Percentiles rank a stretch among this genome's conserved stretches.
Evolutionary conservation across 768 basidiomycete species (phyloP).

Genomic region (Floccularia luteovirens): DNA sequence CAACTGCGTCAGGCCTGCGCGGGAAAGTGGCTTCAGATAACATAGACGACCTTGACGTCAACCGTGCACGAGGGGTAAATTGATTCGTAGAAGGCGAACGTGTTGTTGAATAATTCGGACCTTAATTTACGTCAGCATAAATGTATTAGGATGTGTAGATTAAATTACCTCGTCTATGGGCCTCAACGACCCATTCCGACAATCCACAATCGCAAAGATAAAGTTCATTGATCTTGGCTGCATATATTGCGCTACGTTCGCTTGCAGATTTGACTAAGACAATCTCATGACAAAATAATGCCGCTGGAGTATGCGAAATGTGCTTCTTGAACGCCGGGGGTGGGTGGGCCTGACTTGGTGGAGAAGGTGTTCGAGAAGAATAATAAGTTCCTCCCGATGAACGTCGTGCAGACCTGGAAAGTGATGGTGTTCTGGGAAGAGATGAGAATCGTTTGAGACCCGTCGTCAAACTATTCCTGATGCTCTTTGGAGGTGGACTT

Average conservation of each 20-base stretch:
- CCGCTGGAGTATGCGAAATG: constrained; percentile 41
- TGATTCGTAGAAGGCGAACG: constrained; percentile 30
- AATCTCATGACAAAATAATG: constrained; percentile 68
- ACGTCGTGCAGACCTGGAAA: constrained; percentile 27
- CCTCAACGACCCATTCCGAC: constrained; percentile 62
- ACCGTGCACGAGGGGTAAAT: constrained; percentile 50
- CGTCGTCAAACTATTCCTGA: constrained; percentile 37
- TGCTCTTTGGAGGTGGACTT: constrained; percentile 43
- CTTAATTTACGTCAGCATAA: constrained; percentile 12
- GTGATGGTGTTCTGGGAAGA: constrained; percentile 61
- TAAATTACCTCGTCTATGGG: constrained; percentile 46
- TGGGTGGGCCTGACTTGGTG: constrained; percentile 15
- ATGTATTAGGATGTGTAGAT: constrained; percentile 1
- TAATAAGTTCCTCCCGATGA: constrained; percentile 25
- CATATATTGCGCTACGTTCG: constrained; percentile 70
- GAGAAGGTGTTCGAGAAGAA: constrained; percentile 28
- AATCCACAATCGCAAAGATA: constrained; percentile 70
- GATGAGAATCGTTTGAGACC: constrained; percentile 45
- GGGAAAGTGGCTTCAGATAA: constrained; percentile 78
- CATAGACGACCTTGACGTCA: constrained; percentile 64
- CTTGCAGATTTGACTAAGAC: constrained; percentile 40
- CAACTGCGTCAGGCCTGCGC: constrained; percentile 67
- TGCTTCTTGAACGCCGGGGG: constrained; percentile 20
- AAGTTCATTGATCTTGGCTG: constrained; percentile 78
- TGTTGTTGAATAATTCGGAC: constrained; percentile 18